Conservation (phyloP, 129 eudicot species). For the Centaurea solstitialis region DNA sequence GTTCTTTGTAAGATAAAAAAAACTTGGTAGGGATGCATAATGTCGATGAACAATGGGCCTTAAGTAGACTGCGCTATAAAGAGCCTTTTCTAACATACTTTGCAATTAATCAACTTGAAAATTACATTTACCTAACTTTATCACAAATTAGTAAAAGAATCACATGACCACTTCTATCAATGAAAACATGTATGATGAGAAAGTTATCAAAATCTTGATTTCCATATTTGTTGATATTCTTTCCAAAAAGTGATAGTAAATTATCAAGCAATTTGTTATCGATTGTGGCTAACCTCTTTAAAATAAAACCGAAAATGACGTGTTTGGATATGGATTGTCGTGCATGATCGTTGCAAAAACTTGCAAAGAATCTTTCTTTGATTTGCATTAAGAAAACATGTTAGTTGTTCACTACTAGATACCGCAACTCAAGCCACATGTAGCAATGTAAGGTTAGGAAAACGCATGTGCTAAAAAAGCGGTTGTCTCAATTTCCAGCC, state of each 20-base stretch:
- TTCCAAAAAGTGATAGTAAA: conserved; percentile 4
- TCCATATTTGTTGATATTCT: conserved; percentile 21
- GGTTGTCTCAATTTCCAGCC: background rate
- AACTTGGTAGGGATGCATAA: conserved; percentile 9
- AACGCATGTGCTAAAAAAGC: background rate
- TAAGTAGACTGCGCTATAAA: conserved; percentile 17
- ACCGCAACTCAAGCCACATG: background rate
- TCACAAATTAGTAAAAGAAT: conserved; percentile 4
- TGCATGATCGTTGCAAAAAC: conserved; percentile 17
- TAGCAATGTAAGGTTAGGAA: background rate
- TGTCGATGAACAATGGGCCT: conserved; percentile 28
- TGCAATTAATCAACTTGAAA: conserved; percentile 12
- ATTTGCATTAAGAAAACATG: conserved; percentile 16
- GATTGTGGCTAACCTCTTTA: background rate
- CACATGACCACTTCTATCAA: conserved; percentile 22
- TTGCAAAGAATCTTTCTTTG: conserved; percentile 16
- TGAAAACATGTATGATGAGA: conserved; percentile 18
- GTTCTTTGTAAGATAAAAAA: conserved; percentile 9
- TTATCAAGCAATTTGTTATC: conserved; percentile 11
- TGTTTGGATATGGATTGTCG: conserved; percentile 19
- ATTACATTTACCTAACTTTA: conserved; percentile 29
- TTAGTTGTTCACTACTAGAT: conserved; percentile 6
- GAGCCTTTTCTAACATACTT: background rate
- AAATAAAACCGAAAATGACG: background rate
- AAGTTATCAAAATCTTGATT: conserved; percentile 12